Percentiles rank a stretch among this genome's conserved stretches.
phyloP scores from a whole-genome alignment of 305 asterid genomes.

The Coffea humblotiana region DNA sequence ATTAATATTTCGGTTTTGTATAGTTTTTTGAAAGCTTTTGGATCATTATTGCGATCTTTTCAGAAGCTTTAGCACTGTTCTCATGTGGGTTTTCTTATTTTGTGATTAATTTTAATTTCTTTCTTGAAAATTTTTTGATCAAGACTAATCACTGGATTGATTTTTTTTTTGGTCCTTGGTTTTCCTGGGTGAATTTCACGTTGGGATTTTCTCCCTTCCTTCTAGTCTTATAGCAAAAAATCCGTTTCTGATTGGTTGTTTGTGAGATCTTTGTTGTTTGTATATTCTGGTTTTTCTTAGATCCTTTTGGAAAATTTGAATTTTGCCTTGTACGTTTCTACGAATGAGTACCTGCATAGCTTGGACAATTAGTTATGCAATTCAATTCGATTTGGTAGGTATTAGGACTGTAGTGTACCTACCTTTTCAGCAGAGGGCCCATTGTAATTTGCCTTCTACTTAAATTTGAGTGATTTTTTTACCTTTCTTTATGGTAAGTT shows the following conservation, averaged over 20 bases:
- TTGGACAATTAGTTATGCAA: not conserved
- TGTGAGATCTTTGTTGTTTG: not conserved
- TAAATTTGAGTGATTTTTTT: not conserved
- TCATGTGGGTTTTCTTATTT: not conserved
- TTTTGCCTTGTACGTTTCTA: not conserved
- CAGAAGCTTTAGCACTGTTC: not conserved
- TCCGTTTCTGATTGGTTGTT: not conserved
- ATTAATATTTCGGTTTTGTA: not conserved
- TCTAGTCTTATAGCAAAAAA: not conserved
- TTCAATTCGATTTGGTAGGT: not conserved
- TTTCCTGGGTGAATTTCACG: slow-evolving; percentile 3
- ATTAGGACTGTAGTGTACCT: not conserved
- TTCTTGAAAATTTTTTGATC: not conserved
- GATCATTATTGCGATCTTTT: not conserved
- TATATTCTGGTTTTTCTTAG: not conserved
- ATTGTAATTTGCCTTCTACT: not conserved
- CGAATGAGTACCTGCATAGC: not conserved
- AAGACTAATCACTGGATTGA: not conserved
- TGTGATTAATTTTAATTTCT: not conserved
- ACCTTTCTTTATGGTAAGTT: not conserved
- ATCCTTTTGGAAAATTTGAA: not conserved
- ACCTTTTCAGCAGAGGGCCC: slow-evolving; percentile 4
- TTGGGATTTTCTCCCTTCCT: not conserved
- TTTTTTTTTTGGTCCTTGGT: not conserved
- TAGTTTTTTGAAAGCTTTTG: not conserved